Evolutionary conservation across 306 rosid genomes (phyloP).

Genomic region (Trifolium dubium): DNA sequence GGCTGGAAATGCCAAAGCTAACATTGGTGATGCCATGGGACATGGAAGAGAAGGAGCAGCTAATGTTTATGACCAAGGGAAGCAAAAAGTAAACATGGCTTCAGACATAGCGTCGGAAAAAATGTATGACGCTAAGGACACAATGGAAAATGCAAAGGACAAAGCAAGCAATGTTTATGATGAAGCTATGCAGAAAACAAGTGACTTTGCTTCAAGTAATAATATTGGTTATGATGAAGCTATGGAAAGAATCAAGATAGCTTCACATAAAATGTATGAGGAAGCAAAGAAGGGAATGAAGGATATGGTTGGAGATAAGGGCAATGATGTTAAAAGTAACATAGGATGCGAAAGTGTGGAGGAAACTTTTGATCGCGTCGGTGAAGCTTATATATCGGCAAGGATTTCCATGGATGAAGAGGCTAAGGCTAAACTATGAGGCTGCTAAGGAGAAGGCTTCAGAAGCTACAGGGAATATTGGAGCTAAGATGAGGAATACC

Average conservation of each 20-base stretch:
- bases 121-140: conserved; percentile 27
- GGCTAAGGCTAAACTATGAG: conserved; percentile 52
- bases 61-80: neutral
- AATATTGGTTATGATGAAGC: conserved; percentile 14
- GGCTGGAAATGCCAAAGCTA: neutral
- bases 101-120: conserved; percentile 30
- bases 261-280: conserved; percentile 31
- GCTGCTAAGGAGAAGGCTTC: conserved; percentile 71
- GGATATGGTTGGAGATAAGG: conserved; percentile 7
- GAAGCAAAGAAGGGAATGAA: conserved; percentile 5
- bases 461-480: conserved; percentile 56
- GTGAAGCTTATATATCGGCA: conserved; percentile 35
- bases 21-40: neutral
- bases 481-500: conserved; percentile 56
- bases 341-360: conserved; percentile 33
- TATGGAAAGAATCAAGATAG: conserved; percentile 10
- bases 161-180: conserved; percentile 36
- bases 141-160: conserved; percentile 11
- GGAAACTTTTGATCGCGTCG: conserved; percentile 51
- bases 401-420: conserved; percentile 43
- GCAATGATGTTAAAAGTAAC: conserved; percentile 25
- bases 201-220: conserved; percentile 10
- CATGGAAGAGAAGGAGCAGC: neutral
- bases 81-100: neutral
- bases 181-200: conserved; percentile 3